Conservation (phyloP, 176 grass and related monocot genomes). For the Bolboschoenus planiculmis region DNA sequence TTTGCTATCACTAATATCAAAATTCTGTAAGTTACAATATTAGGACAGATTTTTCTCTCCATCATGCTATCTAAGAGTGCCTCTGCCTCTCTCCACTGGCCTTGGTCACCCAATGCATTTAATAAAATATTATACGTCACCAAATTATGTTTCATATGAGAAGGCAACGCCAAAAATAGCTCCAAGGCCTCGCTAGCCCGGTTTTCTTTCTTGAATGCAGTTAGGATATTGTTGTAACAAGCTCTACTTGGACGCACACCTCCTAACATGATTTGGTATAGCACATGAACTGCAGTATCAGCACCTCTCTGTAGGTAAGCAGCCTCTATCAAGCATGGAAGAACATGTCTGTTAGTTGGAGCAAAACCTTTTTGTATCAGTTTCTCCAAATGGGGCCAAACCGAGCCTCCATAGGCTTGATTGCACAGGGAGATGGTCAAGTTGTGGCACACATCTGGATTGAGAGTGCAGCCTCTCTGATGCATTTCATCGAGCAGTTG, state of each 20-base stretch:
- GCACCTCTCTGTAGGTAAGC: background rate
- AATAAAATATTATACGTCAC: conserved; percentile 7
- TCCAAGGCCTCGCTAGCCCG: background rate
- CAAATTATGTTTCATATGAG: background rate
- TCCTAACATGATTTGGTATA: background rate
- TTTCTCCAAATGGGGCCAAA: conserved; percentile 10
- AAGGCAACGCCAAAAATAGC: background rate
- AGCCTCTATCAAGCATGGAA: background rate
- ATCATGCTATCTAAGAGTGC: conserved; percentile 9
- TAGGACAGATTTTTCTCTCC: background rate
- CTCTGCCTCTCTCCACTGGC: background rate
- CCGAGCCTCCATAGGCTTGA: background rate
- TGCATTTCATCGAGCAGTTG: conserved; percentile 15
- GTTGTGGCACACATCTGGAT: background rate
- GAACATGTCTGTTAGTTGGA: background rate
- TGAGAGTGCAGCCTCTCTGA: background rate
- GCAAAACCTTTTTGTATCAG: background rate
- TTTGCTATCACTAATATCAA: conserved; percentile 11
- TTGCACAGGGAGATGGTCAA: background rate
- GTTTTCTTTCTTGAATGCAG: background rate
- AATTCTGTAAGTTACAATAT: conserved; percentile 6
- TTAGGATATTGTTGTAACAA: background rate
- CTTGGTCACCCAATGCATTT: background rate
- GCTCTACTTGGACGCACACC: background rate
- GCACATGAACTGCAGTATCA: background rate